These are phyloP conservation scores for Xylaria curta DNA, from an alignment of 495 filamentous ascomycete species.

Conservation along the genomic window DNA sequence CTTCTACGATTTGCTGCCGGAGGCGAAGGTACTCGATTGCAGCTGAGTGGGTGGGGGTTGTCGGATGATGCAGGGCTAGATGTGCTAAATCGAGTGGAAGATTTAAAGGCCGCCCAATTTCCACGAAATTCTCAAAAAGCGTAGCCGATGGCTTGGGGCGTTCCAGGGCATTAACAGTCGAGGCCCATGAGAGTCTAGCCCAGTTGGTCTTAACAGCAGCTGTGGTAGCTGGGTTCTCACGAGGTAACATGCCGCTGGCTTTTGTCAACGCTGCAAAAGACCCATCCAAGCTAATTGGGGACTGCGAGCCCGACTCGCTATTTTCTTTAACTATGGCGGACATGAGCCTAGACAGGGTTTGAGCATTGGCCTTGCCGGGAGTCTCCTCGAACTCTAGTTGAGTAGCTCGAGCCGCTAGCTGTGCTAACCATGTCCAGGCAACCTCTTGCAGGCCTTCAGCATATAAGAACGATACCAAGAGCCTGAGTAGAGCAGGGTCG, in stretches of 20 bases:
- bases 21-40: constrained; percentile 45
- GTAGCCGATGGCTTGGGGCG: constrained; percentile 40
- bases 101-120: constrained; percentile 32
- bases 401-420: constrained; percentile 28
- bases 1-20: not conserved
- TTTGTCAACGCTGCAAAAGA: constrained; percentile 45
- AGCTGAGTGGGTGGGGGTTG: constrained; percentile 40
- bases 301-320: constrained; percentile 8
- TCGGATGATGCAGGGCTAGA: constrained; percentile 51
- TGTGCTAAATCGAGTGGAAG: constrained; percentile 43
- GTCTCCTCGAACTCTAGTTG: constrained; percentile 22
- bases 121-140: constrained; percentile 50
- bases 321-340: constrained; percentile 38
- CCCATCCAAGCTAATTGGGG: constrained; percentile 38
- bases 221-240: constrained; percentile 13
- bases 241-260: constrained; percentile 37
- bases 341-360: constrained; percentile 31
- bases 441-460: constrained; percentile 55
- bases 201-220: constrained; percentile 34
- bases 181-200: constrained; percentile 40
- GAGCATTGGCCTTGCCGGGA: not conserved
- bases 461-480: constrained; percentile 55
- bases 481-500: constrained; percentile 37
- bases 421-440: constrained; percentile 51
- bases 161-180: constrained; percentile 42